Percentiles rank a stretch among this genome's conserved stretches.
Conservation (phyloP, 2,329 filamentous ascomycete species). For the Xylaria multiplex region DNA sequence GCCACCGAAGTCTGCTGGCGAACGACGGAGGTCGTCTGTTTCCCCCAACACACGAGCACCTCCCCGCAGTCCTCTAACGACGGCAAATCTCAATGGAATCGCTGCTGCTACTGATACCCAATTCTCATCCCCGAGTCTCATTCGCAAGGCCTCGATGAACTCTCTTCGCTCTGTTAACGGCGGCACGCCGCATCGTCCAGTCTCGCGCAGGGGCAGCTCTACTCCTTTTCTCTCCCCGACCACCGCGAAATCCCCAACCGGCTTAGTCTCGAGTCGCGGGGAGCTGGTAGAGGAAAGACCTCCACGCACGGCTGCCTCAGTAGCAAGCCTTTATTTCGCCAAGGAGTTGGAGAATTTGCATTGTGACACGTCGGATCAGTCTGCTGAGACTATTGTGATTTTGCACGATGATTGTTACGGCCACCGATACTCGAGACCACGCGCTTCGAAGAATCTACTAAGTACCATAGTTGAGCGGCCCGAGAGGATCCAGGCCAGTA, state of each 20-base stretch:
- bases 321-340: slow-evolving; percentile 75
- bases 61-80: slow-evolving; percentile 56
- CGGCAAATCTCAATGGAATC: slow-evolving; percentile 45
- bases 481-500: slow-evolving; percentile 85
- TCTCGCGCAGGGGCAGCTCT: slow-evolving; percentile 61
- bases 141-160: slow-evolving; percentile 67
- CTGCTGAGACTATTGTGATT: slow-evolving; percentile 78
- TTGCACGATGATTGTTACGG: slow-evolving; percentile 95
- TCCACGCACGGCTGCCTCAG: slow-evolving; percentile 59
- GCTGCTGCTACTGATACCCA: slow-evolving; percentile 53
- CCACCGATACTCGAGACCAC: slow-evolving; percentile 87
- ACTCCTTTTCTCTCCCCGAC: slow-evolving; percentile 58
- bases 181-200: slow-evolving; percentile 50
- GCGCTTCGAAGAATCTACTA: slow-evolving; percentile 76
- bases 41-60: slow-evolving; percentile 51
- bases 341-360: slow-evolving; percentile 75
- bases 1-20: slow-evolving; percentile 26
- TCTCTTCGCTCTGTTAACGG: slow-evolving; percentile 64
- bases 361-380: slow-evolving; percentile 52
- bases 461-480: slow-evolving; percentile 91
- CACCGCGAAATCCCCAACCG: slow-evolving; percentile 51
- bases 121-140: slow-evolving; percentile 60
- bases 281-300: slow-evolving; percentile 53
- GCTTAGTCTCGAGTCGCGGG: slow-evolving; percentile 43
- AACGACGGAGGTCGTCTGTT: slow-evolving; percentile 39